Percentiles rank a stretch among this genome's conserved stretches.
phyloP scores from a whole-genome alignment of 169 alveolate species.

The Plasmodium cynomolgi region DNA sequence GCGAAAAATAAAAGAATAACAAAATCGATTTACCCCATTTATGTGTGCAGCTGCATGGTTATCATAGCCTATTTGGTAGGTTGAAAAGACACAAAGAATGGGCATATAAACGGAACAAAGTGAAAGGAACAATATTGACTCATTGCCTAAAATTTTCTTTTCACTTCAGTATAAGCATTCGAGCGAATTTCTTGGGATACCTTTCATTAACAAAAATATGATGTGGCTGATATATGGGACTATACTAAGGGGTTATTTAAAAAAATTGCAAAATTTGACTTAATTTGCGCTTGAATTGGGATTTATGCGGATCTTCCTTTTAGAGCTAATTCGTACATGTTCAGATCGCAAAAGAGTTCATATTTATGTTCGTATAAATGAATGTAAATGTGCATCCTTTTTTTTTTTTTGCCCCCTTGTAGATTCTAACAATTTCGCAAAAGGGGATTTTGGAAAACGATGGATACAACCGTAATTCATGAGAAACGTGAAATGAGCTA shows the following conservation, averaged over 20 bases:
- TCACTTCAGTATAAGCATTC: slow-evolving; percentile 53
- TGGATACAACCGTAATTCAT: slow-evolving; percentile 67
- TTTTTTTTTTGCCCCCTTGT: neutral
- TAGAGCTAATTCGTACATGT: neutral
- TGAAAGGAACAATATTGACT: neutral
- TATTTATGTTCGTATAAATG: neutral
- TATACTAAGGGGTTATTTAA: slow-evolving; percentile 55
- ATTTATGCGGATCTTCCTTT: neutral
- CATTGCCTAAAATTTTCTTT: neutral
- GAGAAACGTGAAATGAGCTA: neutral
- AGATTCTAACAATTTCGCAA: slow-evolving; percentile 66
- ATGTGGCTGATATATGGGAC: slow-evolving; percentile 76
- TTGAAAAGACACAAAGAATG: neutral
- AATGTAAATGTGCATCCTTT: neutral
- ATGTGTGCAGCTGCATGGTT: slow-evolving; percentile 74
- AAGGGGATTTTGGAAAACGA: slow-evolving; percentile 46
- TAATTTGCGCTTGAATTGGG: neutral
- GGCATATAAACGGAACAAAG: neutral
- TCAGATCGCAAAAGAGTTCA: neutral
- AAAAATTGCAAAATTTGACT: neutral
- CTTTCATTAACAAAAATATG: slow-evolving; percentile 48
- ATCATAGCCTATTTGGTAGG: slow-evolving; percentile 75
- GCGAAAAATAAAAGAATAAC: slow-evolving; percentile 38
- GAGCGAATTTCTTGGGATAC: slow-evolving; percentile 48
- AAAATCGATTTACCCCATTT: slow-evolving; percentile 68